Evolutionary conservation across 2,329 filamentous ascomycete species (phyloP).

Genomic region (Cytospora paraplurivora): DNA sequence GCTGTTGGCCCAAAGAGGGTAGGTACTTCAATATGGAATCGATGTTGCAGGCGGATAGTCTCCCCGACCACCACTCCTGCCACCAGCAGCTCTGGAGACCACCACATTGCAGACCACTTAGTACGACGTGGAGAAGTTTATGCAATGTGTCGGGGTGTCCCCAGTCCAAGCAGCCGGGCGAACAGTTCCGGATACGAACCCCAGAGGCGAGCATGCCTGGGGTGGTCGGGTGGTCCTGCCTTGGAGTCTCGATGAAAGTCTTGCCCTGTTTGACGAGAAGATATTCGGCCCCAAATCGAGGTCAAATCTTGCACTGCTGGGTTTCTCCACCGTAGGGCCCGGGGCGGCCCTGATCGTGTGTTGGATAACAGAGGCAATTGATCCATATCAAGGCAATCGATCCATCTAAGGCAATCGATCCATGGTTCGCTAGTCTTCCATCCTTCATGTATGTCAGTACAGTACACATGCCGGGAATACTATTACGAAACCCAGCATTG

Average conservation of each 20-base stretch:
- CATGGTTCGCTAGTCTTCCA: not conserved
- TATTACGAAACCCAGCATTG: not conserved
- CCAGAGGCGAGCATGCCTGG: not conserved
- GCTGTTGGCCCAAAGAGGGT: no score
- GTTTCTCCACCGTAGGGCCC: not conserved
- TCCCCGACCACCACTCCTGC: no score
- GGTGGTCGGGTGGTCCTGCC: not conserved
- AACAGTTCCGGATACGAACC: not conserved
- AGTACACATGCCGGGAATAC: not conserved
- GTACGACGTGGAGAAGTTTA: not conserved
- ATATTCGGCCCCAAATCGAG: not conserved
- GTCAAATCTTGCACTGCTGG: not conserved
- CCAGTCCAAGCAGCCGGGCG: not conserved
- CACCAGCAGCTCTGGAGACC: no score
- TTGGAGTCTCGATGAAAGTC: not conserved
- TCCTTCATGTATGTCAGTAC: not conserved
- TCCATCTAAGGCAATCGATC: no score
- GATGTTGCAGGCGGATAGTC: no score
- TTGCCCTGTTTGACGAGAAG: not conserved
- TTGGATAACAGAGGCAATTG: not conserved
- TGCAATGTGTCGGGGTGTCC: not conserved
- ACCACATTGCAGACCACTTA: not conserved
- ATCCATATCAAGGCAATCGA: not conserved
- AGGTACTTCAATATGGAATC: no score
- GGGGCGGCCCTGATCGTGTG: not conserved